A percentile compares a stretch with the other conserved stretches of the same genome.
These are phyloP conservation scores for Phaeotremella skinneri DNA, from an alignment of 768 basidiomycete species.

Conservation along the genomic window DNA sequence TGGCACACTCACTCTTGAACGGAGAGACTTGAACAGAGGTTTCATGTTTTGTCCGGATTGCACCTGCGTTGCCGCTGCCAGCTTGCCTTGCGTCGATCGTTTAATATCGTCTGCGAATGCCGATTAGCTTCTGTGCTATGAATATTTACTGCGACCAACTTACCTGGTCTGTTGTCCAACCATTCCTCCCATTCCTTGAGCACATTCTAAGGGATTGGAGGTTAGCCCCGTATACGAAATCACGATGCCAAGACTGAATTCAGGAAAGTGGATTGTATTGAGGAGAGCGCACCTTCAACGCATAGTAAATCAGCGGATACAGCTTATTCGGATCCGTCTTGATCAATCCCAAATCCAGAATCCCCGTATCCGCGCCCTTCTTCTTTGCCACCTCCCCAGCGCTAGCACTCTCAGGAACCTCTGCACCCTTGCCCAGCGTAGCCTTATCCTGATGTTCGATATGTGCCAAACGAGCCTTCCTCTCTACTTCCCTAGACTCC, in stretches of 20 bases:
- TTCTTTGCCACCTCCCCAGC: slow-evolving; percentile 51
- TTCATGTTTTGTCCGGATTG: slow-evolving; percentile 97
- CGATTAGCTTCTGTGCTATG: slow-evolving; percentile 6
- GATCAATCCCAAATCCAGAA: slow-evolving; percentile 75
- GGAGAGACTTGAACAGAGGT: slow-evolving; percentile 85
- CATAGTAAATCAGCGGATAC: slow-evolving; percentile 95
- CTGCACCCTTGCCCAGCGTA: slow-evolving; percentile 23
- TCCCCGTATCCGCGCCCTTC: slow-evolving; percentile 53
- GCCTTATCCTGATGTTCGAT: slow-evolving; percentile 1
- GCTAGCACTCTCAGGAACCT: slow-evolving; percentile 45
- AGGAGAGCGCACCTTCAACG: slow-evolving; percentile 65
- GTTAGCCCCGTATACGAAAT: no score
- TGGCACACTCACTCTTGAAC: slow-evolving; percentile 77
- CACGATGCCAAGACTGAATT: no score
- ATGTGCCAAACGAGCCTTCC: slow-evolving; percentile 8
- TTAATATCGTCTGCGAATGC: slow-evolving; percentile 68
- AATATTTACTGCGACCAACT: slow-evolving; percentile 27
- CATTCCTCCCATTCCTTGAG: slow-evolving; percentile 96
- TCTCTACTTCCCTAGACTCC: slow-evolving; percentile 50
- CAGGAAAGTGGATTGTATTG: no score
- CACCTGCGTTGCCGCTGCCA: slow-evolving; percentile 90
- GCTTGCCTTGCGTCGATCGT: slow-evolving; percentile 82
- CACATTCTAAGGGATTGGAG: slow-evolving; percentile 63
- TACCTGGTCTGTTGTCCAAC: slow-evolving; percentile 89
- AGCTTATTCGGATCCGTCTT: slow-evolving; percentile 92